Conservation (phyloP, 306 rosid species). For the Citrullus mucosospermus region DNA sequence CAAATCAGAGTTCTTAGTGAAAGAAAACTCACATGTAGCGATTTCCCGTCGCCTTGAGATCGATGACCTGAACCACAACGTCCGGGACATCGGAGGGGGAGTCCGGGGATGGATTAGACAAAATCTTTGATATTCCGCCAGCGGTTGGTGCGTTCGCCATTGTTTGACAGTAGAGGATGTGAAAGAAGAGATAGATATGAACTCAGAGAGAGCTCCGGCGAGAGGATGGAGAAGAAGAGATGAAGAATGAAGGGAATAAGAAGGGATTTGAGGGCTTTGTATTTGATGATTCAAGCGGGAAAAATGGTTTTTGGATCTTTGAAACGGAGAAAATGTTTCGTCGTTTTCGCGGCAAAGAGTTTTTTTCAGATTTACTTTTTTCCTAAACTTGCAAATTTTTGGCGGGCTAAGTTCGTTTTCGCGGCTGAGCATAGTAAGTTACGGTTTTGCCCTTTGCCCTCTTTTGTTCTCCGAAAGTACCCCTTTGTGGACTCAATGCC, state of each 20-base stretch:
- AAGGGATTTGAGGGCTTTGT: not conserved
- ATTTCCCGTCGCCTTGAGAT: slow-evolving; percentile 53
- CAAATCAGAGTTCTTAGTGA: not conserved
- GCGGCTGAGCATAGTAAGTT: not conserved
- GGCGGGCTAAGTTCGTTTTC: not conserved
- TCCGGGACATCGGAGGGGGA: slow-evolving; percentile 42
- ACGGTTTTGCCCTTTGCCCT: not conserved
- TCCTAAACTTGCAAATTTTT: not conserved
- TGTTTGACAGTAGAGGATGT: not conserved
- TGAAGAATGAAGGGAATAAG: not conserved
- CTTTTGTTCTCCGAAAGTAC: not conserved
- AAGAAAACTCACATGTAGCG: slow-evolving; percentile 40
- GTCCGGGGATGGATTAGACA: slow-evolving; percentile 54
- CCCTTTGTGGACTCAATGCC: not conserved
- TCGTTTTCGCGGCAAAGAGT: not conserved
- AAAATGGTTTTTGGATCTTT: not conserved
- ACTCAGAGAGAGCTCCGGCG: not conserved
- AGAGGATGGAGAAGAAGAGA: not conserved
- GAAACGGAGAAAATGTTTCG: not conserved
- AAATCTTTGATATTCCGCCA: slow-evolving; percentile 40
- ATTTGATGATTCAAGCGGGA: slow-evolving; percentile 2
- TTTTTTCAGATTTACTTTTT: not conserved
- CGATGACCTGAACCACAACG: slow-evolving; percentile 57
- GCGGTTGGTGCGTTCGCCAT: slow-evolving; percentile 42
- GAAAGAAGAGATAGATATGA: not conserved